These are phyloP conservation scores for Pseudocohnilembus persalinus DNA, from an alignment of 169 alveolate genomes.

Conservation along the genomic window DNA sequence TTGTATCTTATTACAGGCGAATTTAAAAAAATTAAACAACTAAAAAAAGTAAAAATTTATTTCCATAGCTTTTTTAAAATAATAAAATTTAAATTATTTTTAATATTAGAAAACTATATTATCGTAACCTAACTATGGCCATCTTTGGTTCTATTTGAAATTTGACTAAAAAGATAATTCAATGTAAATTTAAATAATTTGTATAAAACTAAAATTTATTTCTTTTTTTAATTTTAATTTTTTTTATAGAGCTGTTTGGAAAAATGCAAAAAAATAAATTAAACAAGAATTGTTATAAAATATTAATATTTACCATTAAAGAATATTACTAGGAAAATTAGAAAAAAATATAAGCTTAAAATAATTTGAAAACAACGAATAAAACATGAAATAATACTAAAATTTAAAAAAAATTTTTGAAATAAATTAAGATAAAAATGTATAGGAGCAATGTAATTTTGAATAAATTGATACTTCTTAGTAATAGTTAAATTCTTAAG, in stretches of 20 bases:
- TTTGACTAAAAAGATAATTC: neutral
- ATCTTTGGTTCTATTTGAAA: constrained; percentile 13
- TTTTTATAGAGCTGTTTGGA: neutral
- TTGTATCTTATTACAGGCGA: constrained; percentile 3
- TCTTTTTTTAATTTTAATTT: neutral
- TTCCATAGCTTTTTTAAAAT: neutral
- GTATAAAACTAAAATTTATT: neutral
- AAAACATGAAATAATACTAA: too few species aligned
- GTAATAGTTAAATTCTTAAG: too few species aligned
- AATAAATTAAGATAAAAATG: too few species aligned
- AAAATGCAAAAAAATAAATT: neutral
- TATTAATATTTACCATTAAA: neutral
- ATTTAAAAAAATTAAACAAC: neutral
- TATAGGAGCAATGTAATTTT: too few species aligned
- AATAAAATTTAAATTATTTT: neutral
- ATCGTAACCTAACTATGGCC: constrained; percentile 18
- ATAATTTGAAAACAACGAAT: too few species aligned
- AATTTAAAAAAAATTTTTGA: too few species aligned
- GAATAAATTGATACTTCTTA: too few species aligned
- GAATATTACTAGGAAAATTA: too few species aligned
- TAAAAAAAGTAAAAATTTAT: constrained; percentile 7
- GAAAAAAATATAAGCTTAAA: too few species aligned
- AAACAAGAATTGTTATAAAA: too few species aligned
- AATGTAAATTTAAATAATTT: constrained; percentile 8
- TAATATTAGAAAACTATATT: constrained; percentile 1